Percentiles rank a stretch among this genome's conserved stretches.
Evolutionary conservation across 108 stramenopile species (phyloP).

Genomic region (Skeletonema tropicum): DNA sequence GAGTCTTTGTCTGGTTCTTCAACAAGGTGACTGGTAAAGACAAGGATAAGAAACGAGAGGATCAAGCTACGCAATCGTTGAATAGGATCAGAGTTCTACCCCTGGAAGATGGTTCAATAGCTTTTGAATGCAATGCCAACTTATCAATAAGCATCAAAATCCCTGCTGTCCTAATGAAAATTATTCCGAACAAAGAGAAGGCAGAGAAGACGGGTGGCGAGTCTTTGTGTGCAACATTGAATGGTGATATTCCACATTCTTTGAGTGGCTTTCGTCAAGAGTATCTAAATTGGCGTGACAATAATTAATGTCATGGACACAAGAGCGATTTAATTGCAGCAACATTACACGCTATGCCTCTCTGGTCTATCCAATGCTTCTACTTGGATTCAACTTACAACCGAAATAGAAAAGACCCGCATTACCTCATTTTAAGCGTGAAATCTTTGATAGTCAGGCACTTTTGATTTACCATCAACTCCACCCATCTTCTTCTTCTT

Average conservation of each 20-base stretch:
- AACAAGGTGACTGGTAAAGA: slow-evolving; percentile 35
- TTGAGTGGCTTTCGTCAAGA: slow-evolving; percentile 27
- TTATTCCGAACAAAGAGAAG: slow-evolving; percentile 42
- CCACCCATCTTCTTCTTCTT: slow-evolving; percentile 49
- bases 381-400: neutral
- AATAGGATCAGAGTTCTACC: slow-evolving; percentile 29
- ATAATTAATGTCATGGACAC: too few species aligned
- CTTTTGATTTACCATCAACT: slow-evolving; percentile 48
- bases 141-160: slow-evolving; percentile 30
- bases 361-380: neutral
- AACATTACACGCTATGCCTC: too few species aligned
- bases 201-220: slow-evolving; percentile 38
- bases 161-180: slow-evolving; percentile 38
- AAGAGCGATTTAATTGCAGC: too few species aligned
- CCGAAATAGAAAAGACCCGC: neutral
- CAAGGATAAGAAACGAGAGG: neutral
- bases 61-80: slow-evolving; percentile 33
- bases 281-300: slow-evolving; percentile 32
- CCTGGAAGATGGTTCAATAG: slow-evolving; percentile 23
- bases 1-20: slow-evolving; percentile 40
- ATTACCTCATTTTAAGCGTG: slow-evolving; percentile 65
- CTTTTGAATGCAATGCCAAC: slow-evolving; percentile 35
- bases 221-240: slow-evolving; percentile 33
- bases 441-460: slow-evolving; percentile 84
- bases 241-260: slow-evolving; percentile 35